These are phyloP conservation scores for Tetragonia tetragonoides DNA, from an alignment of 148 eudicot species.

Conservation along the genomic window DNA sequence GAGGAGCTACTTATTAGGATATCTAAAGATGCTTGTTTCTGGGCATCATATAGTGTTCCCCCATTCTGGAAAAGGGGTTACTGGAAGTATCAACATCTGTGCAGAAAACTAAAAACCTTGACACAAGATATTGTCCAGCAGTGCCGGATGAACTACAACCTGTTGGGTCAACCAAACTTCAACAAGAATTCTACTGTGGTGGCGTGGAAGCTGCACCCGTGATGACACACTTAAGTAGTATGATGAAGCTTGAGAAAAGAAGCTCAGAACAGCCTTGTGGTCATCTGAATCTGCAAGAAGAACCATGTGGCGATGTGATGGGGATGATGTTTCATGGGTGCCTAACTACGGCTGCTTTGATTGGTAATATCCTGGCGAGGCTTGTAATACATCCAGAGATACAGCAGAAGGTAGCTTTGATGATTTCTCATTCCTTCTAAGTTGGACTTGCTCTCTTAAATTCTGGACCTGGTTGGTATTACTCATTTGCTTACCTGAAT, in stretches of 20 bases:
- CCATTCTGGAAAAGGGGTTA: slow-evolving; percentile 55
- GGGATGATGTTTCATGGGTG: slow-evolving; percentile 62
- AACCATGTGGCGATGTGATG: slow-evolving; percentile 41
- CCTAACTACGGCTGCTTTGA: slow-evolving; percentile 47
- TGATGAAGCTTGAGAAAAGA: slow-evolving; percentile 10
- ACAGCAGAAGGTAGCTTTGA: slow-evolving; percentile 41
- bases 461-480: slow-evolving; percentile 5
- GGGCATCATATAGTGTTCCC: slow-evolving; percentile 53
- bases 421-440: not conserved
- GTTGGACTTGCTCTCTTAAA: not conserved
- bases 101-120: slow-evolving; percentile 39
- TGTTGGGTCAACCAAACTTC: slow-evolving; percentile 19
- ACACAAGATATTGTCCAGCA: slow-evolving; percentile 48
- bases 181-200: slow-evolving; percentile 11
- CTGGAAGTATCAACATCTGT: slow-evolving; percentile 44
- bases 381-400: slow-evolving; percentile 43
- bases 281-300: slow-evolving; percentile 28
- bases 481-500: not conserved
- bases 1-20: slow-evolving; percentile 51
- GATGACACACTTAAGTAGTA: slow-evolving; percentile 2
- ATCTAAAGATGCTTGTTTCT: slow-evolving; percentile 53
- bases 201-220: slow-evolving; percentile 12
- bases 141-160: slow-evolving; percentile 34
- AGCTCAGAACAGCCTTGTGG: slow-evolving; percentile 25
- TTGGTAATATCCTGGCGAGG: slow-evolving; percentile 43